Conservation (phyloP, 768 basidiomycete genomes). For the Hysterangium stoloniferum region DNA sequence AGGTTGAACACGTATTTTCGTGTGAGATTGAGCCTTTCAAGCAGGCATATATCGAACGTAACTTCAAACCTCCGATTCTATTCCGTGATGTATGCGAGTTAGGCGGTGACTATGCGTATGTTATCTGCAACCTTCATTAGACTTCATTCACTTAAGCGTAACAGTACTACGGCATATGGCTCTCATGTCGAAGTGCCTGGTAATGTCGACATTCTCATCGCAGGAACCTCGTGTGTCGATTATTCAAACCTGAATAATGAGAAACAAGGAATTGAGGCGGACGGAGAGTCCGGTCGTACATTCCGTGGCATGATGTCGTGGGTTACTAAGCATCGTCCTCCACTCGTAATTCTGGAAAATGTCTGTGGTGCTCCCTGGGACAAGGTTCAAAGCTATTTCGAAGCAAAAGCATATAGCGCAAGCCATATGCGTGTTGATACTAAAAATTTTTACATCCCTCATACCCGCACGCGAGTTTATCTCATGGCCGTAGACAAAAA, state of each 20-base stretch:
- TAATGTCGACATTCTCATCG: constrained; percentile 83
- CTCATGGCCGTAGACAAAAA: constrained; percentile 70
- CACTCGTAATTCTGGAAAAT: constrained; percentile 91
- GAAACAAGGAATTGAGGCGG: constrained; percentile 81
- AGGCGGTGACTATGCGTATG: constrained; percentile 69
- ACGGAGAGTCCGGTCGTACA: constrained; percentile 89
- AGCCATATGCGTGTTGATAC: constrained; percentile 65
- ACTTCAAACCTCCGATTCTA: constrained; percentile 85
- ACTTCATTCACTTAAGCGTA: background rate
- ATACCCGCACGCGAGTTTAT: constrained; percentile 88
- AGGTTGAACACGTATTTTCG: constrained; percentile 89
- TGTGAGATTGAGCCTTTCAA: constrained; percentile 98
- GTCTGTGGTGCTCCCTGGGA: constrained; percentile 89
- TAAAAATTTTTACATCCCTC: constrained; percentile 89
- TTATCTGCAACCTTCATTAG: constrained; percentile 14
- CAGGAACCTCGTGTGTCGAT: constrained; percentile 94
- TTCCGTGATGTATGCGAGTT: constrained; percentile 94
- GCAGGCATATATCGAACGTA: constrained; percentile 95
- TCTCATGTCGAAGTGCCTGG: constrained; percentile 79
- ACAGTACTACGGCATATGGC: constrained; percentile 88
- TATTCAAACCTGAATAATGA: constrained; percentile 94
- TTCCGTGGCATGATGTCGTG: constrained; percentile 94
- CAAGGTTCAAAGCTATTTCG: constrained; percentile 68
- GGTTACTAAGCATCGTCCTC: constrained; percentile 80
- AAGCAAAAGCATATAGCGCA: constrained; percentile 68